Conservation (phyloP, 371 early-diverging fungal species). For the Conidiobolus incongruus region DNA sequence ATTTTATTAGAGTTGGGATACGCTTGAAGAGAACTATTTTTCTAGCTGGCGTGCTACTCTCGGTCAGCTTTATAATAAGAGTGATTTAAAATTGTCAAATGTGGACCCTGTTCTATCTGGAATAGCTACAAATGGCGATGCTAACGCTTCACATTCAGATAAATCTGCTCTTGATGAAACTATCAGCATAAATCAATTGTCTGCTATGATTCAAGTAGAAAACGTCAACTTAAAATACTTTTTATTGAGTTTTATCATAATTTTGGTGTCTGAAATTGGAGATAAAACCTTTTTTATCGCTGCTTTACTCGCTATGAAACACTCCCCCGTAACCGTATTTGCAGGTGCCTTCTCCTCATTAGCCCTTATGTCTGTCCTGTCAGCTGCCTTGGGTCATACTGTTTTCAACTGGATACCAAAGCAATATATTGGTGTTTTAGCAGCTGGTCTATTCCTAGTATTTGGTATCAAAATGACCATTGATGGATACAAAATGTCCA, state of each 20-base stretch:
- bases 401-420: slow-evolving; percentile 68
- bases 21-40: too few species aligned
- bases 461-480: slow-evolving; percentile 77
- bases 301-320: slow-evolving; percentile 90
- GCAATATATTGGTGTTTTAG: slow-evolving; percentile 58
- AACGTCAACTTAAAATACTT: background rate
- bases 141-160: too few species aligned
- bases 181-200: too few species aligned
- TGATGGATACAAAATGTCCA: slow-evolving; percentile 71
- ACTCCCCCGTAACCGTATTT: slow-evolving; percentile 68
- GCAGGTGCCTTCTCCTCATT: slow-evolving; percentile 68
- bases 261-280: slow-evolving; percentile 83
- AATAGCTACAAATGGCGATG: too few species aligned
- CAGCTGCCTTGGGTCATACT: slow-evolving; percentile 74
- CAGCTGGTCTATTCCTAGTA: slow-evolving; percentile 60
- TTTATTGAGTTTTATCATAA: slow-evolving; percentile 24
- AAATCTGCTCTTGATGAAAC: too few species aligned
- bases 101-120: too few species aligned
- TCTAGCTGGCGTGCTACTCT: too few species aligned
- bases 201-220: background rate
- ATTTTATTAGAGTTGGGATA: too few species aligned
- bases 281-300: slow-evolving; percentile 96
- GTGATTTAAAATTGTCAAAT: too few species aligned
- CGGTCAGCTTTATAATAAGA: too few species aligned
- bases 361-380: slow-evolving; percentile 79